Percentiles rank a stretch among this genome's conserved stretches.
Conservation (phyloP, 305 asterid genomes). For the Striga hermonthica region DNA sequence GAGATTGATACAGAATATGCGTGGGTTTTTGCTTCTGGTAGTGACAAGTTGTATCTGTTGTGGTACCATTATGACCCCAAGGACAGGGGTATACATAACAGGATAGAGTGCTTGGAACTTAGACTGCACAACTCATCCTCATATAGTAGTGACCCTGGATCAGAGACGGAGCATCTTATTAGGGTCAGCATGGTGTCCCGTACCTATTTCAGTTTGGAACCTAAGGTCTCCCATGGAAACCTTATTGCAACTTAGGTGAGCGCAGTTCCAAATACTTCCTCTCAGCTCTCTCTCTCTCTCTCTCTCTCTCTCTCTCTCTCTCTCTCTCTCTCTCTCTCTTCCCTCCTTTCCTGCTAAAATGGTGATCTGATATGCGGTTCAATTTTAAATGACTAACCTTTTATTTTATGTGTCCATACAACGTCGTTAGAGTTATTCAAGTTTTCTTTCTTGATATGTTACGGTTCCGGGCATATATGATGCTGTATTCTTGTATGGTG, state of each 20-base stretch:
- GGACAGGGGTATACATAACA: neutral
- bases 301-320: too few species aligned
- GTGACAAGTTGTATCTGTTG: neutral
- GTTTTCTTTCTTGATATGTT: too few species aligned
- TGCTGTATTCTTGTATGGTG: too few species aligned
- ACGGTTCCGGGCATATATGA: too few species aligned
- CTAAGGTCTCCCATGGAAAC: too few species aligned
- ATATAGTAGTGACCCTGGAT: neutral
- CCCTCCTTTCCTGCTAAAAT: too few species aligned
- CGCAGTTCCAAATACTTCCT: neutral
- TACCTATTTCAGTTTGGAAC: neutral
- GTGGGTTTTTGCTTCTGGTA: neutral
- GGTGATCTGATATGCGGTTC: too few species aligned
- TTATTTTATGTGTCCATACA: too few species aligned
- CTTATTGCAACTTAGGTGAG: neutral
- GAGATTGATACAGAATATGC: neutral
- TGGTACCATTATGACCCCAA: neutral
- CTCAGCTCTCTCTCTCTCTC: too few species aligned
- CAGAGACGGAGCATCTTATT: neutral
- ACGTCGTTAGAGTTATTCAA: too few species aligned
- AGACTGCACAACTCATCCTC: neutral
- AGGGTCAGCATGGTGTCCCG: neutral
- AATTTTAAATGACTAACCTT: too few species aligned
- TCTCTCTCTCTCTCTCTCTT: too few species aligned
- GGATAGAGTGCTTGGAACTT: neutral